Evolutionary conservation across 2,329 filamentous ascomycete genomes (phyloP), one percentile per base, ranked within the genome.

Genomic region (Penicillium thymicola): DNA sequence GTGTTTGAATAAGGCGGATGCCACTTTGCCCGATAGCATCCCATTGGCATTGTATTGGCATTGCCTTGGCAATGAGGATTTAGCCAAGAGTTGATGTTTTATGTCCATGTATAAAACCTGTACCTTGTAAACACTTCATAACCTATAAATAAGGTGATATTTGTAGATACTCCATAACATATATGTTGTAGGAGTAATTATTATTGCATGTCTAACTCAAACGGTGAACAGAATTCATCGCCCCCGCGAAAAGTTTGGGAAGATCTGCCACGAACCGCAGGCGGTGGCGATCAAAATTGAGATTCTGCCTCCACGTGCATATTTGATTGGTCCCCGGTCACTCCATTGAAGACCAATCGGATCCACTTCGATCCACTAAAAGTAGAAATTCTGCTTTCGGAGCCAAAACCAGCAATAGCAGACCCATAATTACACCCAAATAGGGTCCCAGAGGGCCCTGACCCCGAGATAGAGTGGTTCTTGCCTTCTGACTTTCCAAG

Each of bases 231-330:
- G 21, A 54, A 45, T 27, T 34, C 5, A n/a, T 43, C 16, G 30
- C 30, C 51, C 51, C 52, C 52, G 52, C 52, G 52, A 55, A 50
- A 34, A 21, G n/a, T 49, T 32, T 36, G 42, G 38, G 18, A 36
- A 27, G 44, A 57, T 32, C 30, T 46, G 42, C 41, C 47, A 37
- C 34, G 30, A 51, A 48, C 37, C 32, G 50, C 42, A 54, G 46
- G 49, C 49, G 55, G 52, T 43, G 49, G 25, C 51, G 50, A 63
- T 61, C 60, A 32, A 27, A 37, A 27, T 28, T 30, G 40, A 2
- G 23, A 66, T 70, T 69, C 65, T 71, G 68, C 68, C 65, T 25
- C 58, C 69, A 71, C 69, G 69, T 72, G 69, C 60, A n/a, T 4
- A 4, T 16, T 49, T 68, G 27, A 71, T 72, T 72, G 69, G 69